phyloP scores from a whole-genome alignment of 2,329 filamentous ascomycete species.

The Penicillium sp. region DNA sequence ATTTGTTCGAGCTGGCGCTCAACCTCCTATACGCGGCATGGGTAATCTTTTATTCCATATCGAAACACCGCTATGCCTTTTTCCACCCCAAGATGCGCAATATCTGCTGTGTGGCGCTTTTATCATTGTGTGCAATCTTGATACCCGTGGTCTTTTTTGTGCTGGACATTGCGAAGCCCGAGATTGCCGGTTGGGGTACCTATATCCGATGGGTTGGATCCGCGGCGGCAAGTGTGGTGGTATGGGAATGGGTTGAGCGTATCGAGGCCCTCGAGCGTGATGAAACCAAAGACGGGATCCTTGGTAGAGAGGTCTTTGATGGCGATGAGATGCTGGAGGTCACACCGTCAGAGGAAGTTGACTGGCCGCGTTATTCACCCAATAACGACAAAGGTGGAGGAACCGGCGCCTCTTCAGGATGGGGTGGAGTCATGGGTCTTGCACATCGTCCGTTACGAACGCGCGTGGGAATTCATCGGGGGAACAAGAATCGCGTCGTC shows the following conservation, averaged over 20 bases:
- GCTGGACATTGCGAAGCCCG: slow-evolving; percentile 76
- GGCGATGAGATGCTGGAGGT: slow-evolving; percentile 85
- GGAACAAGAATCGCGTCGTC: slow-evolving; percentile 17
- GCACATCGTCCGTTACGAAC: slow-evolving; percentile 35
- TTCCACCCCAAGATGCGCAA: slow-evolving; percentile 88
- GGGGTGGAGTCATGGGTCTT: slow-evolving; percentile 36
- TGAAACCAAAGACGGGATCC: slow-evolving; percentile 86
- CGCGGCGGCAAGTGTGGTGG: slow-evolving; percentile 88
- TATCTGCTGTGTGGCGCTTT: slow-evolving; percentile 69
- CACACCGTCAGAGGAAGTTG: slow-evolving; percentile 53
- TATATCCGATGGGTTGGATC: slow-evolving; percentile 96
- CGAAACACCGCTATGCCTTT: slow-evolving; percentile 84
- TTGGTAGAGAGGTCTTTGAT: slow-evolving; percentile 86
- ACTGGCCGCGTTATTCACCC: slow-evolving; percentile 38
- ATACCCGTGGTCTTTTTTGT: slow-evolving; percentile 92
- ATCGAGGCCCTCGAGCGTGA: slow-evolving; percentile 89
- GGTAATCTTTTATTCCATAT: slow-evolving; percentile 89
- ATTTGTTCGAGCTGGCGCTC: slow-evolving; percentile 81
- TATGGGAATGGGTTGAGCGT: slow-evolving; percentile 96
- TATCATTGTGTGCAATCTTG: slow-evolving; percentile 75
- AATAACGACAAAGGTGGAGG: slow-evolving; percentile 38
- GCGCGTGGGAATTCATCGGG: slow-evolving; percentile 27
- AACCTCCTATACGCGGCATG: slow-evolving; percentile 85
- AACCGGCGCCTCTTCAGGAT: slow-evolving; percentile 33
- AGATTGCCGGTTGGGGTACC: slow-evolving; percentile 86